A percentile compares a stretch with the other conserved stretches of the same genome.
phyloP scores from a whole-genome alignment of 192 early-diverging fungal genomes.

The Coemansia sp. region DNA sequence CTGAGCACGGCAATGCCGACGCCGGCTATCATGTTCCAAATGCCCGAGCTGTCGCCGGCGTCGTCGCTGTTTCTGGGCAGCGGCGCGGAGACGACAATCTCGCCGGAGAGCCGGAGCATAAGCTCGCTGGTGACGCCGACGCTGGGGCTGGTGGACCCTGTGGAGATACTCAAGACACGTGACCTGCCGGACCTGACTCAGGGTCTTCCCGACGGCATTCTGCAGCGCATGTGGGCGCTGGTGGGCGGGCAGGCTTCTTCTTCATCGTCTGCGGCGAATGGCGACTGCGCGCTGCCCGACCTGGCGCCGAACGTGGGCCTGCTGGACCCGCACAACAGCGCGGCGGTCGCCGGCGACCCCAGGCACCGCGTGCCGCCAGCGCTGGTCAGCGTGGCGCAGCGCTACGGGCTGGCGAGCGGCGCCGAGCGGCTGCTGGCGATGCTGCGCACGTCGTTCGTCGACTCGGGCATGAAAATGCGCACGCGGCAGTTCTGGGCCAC shows the following conservation, averaged over 20 bases:
- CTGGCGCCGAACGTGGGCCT: slow-evolving; percentile 32
- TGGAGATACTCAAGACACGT: slow-evolving; percentile 31
- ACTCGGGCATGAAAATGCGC: slow-evolving; percentile 27
- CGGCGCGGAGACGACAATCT: neutral
- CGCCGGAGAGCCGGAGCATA: slow-evolving; percentile 24
- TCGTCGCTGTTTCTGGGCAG: neutral
- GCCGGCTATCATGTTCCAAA: slow-evolving; percentile 17
- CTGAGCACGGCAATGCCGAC: neutral
- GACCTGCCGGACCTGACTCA: slow-evolving; percentile 33
- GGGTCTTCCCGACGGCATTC: slow-evolving; percentile 29
- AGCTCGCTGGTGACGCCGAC: slow-evolving; percentile 11
- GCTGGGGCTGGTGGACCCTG: slow-evolving; percentile 21
- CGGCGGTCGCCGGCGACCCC: neutral
- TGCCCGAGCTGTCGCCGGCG: slow-evolving; percentile 23
- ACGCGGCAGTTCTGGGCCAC: slow-evolving; percentile 45
- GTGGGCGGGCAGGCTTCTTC: slow-evolving; percentile 13
- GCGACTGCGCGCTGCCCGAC: neutral
- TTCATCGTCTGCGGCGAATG: neutral
- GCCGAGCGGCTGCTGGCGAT: slow-evolving; percentile 16
- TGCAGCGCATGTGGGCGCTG: slow-evolving; percentile 37
- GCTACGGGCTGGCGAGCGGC: slow-evolving; percentile 14
- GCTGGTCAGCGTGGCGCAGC: slow-evolving; percentile 16
- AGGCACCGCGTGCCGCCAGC: neutral
- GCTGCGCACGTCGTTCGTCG: slow-evolving; percentile 34
- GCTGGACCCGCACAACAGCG: slow-evolving; percentile 31